phyloP scores from a whole-genome alignment of 208 protist genomes.

The Wallacemonas sp. region DNA sequence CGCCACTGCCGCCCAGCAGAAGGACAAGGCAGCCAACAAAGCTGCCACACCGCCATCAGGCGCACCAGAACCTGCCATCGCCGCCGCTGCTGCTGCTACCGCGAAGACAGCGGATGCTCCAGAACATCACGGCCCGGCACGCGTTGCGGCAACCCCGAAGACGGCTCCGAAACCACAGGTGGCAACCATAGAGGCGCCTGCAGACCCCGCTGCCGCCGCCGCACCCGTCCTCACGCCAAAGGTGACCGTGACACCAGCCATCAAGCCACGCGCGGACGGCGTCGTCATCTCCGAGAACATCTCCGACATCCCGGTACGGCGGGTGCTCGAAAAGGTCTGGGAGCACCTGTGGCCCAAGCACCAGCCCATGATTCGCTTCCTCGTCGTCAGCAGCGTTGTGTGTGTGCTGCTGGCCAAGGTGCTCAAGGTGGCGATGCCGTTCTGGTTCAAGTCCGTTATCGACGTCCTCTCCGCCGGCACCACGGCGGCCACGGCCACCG shows the following conservation, averaged over 20 bases:
- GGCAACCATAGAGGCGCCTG: no score
- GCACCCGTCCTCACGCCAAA: no score
- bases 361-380: conserved; percentile 52
- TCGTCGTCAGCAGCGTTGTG: conserved; percentile 74
- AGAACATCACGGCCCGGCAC: no score
- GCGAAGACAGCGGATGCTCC: no score
- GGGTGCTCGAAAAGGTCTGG: conserved; percentile 76
- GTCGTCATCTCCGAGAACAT: conserved; percentile 43
- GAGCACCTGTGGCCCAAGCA: conserved; percentile 83
- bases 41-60: no score
- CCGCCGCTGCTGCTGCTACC: no score
- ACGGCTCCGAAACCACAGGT: no score
- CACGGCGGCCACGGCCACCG: conserved; percentile 27
- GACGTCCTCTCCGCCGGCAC: conserved; percentile 68
- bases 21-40: background rate
- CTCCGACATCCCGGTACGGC: conserved; percentile 65
- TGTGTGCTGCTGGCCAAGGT: conserved; percentile 84
- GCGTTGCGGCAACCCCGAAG: no score
- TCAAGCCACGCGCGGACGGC: conserved; percentile 34
- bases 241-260: no score
- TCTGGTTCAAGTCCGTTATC: conserved; percentile 91
- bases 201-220: no score
- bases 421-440: conserved; percentile 87
- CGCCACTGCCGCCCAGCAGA: background rate
- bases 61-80: no score